These are phyloP conservation scores for Huntiella abstrusa DNA, from an alignment of 2,329 filamentous ascomycete genomes.

Conservation along the genomic window DNA sequence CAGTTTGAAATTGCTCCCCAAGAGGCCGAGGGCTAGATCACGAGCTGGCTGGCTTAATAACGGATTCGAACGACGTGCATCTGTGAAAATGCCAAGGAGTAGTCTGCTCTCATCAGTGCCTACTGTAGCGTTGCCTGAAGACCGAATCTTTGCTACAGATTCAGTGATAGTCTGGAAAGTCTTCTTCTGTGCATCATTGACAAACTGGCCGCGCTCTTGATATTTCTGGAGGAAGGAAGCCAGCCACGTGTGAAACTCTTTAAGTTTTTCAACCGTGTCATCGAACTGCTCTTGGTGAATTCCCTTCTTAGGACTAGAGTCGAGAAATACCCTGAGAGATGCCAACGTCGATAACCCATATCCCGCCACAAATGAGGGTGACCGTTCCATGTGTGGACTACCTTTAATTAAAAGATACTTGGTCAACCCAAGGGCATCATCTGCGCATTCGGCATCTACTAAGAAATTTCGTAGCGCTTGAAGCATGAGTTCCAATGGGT, in stretches of 20 bases:
- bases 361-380: conserved; percentile 62
- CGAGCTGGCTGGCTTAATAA: conserved; percentile 54
- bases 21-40: conserved; percentile 47
- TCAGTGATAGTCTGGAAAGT: conserved; percentile 48
- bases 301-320: conserved; percentile 50
- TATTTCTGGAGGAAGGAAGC: conserved; percentile 47
- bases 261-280: conserved; percentile 56
- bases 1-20: conserved; percentile 56
- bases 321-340: conserved; percentile 57
- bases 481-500: conserved; percentile 78
- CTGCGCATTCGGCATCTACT: conserved; percentile 68
- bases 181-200: conserved; percentile 27
- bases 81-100: conserved; percentile 60
- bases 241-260: conserved; percentile 64
- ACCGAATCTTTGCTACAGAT: conserved; percentile 47
- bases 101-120: conserved; percentile 62
- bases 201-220: conserved; percentile 29
- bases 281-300: conserved; percentile 75
- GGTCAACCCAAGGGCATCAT: conserved; percentile 73
- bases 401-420: conserved; percentile 66
- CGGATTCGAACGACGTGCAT: conserved; percentile 40
- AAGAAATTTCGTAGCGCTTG: conserved; percentile 63
- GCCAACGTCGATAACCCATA: conserved; percentile 63
- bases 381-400: conserved; percentile 38
- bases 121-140: conserved; percentile 48